A percentile compares a stretch with the other conserved stretches of the same genome.
Conservation (phyloP, 2,329 filamentous ascomycete genomes). For the Acephala macrosclerotiorum region DNA sequence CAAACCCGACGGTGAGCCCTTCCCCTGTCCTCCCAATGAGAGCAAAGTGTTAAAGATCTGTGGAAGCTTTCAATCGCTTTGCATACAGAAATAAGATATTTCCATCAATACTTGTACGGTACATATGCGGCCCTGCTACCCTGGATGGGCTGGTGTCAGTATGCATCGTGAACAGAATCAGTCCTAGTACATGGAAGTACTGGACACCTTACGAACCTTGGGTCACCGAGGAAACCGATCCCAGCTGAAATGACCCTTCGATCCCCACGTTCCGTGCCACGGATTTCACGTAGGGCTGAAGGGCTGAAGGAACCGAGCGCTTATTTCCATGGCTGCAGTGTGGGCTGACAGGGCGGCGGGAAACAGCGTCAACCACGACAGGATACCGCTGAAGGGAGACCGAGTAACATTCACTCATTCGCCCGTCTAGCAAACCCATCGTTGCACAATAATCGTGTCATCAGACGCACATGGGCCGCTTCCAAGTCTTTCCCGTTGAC, state of each 20-base stretch:
- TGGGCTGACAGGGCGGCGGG: background rate
- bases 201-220: background rate
- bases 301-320: slow-evolving; percentile 4
- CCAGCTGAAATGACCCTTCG: background rate
- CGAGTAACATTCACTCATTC: background rate
- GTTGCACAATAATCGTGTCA: background rate
- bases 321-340: background rate
- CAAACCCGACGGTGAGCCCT: no score
- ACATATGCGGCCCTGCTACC: no score
- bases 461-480: no score
- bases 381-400: background rate
- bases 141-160: no score
- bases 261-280: background rate
- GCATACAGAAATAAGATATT: no score
- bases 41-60: no score
- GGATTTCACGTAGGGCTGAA: slow-evolving; percentile 2
- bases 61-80: no score
- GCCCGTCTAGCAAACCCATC: background rate
- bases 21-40: no score
- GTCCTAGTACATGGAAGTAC: background rate
- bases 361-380: background rate
- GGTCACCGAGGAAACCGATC: background rate
- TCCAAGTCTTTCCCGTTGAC: no score
- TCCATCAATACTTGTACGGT: no score
- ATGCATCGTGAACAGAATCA: background rate